Evolutionary conservation across 73 alveolate genomes (phyloP).

Genomic region (Durusdinium trenchii): DNA sequence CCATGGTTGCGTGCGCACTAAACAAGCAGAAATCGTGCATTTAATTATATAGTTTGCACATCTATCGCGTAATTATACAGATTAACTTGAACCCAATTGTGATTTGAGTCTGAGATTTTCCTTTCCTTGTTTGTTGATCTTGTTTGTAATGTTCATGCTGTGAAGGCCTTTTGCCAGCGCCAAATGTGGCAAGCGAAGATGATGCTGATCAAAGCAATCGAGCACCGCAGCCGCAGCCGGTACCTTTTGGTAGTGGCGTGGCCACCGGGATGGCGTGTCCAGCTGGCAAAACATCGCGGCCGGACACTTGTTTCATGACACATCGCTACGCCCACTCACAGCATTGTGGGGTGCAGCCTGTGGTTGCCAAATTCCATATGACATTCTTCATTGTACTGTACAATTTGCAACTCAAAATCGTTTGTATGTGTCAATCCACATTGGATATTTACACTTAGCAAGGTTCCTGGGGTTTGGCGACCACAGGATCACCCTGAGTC

Average conservation of each 20-base stretch:
- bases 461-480: no score
- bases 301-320: slow-evolving; percentile 90
- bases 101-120: no score
- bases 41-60: no score
- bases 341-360: no score
- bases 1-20: no score
- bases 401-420: not conserved
- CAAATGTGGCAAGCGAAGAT: slow-evolving; percentile 26
- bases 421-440: not conserved
- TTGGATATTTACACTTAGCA: no score
- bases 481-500: no score
- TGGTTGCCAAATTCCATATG: not conserved
- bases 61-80: no score
- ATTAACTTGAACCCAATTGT: no score
- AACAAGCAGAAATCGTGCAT: no score
- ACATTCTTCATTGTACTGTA: not conserved
- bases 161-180: slow-evolving; percentile 58
- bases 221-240: slow-evolving; percentile 12
- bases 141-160: no score
- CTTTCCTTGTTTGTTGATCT: no score
- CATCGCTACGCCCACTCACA: slow-evolving; percentile 71
- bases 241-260: slow-evolving; percentile 11
- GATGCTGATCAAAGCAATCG: slow-evolving; percentile 10
- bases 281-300: slow-evolving; percentile 68
- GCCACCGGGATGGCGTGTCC: slow-evolving; percentile 54